phyloP scores from a whole-genome alignment of 2,329 filamentous ascomycete genomes.

The Aureobasidium lini region DNA sequence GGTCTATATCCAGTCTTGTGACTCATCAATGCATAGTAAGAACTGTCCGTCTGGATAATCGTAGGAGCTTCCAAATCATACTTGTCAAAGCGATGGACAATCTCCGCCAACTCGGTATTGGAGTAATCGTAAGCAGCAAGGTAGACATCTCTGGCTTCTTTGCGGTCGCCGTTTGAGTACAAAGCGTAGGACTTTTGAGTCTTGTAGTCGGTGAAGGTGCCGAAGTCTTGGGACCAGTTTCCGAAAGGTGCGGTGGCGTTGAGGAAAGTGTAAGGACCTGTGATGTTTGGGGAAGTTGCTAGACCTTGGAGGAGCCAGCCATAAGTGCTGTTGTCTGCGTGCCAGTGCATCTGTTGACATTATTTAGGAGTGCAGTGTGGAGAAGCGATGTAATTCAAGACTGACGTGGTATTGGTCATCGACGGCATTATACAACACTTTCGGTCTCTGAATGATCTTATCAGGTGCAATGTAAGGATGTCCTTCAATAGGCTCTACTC shows the following conservation, averaged over 20 bases:
- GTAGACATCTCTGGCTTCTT: slow-evolving; percentile 51
- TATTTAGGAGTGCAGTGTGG: slow-evolving; percentile 13
- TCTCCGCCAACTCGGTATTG: slow-evolving; percentile 44
- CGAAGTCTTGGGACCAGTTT: slow-evolving; percentile 58
- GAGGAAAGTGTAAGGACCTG: slow-evolving; percentile 49
- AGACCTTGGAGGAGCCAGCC: slow-evolving; percentile 51
- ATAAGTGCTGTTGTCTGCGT: slow-evolving; percentile 52
- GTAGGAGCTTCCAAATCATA: slow-evolving; percentile 55
- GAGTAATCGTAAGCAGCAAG: slow-evolving; percentile 48
- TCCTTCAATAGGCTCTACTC: slow-evolving; percentile 43
- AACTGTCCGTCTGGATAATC: slow-evolving; percentile 52
- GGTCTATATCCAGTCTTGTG: slow-evolving; percentile 58
- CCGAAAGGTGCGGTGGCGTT: slow-evolving; percentile 49
- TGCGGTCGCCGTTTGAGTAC: slow-evolving; percentile 53
- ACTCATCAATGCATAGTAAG: slow-evolving; percentile 55
- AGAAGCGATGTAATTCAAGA: background rate
- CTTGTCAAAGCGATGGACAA: slow-evolving; percentile 51
- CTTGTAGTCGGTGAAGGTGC: slow-evolving; percentile 54
- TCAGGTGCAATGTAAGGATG: slow-evolving; percentile 49
- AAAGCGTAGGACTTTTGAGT: slow-evolving; percentile 49
- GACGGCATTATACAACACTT: slow-evolving; percentile 51
- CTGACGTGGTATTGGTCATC: slow-evolving; percentile 49
- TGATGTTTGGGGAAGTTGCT: slow-evolving; percentile 45
- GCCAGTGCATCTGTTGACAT: slow-evolving; percentile 48
- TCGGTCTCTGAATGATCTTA: slow-evolving; percentile 55